Conservation (phyloP, 2,329 filamentous ascomycete species). For the Aspergillus aculeatus region DNA sequence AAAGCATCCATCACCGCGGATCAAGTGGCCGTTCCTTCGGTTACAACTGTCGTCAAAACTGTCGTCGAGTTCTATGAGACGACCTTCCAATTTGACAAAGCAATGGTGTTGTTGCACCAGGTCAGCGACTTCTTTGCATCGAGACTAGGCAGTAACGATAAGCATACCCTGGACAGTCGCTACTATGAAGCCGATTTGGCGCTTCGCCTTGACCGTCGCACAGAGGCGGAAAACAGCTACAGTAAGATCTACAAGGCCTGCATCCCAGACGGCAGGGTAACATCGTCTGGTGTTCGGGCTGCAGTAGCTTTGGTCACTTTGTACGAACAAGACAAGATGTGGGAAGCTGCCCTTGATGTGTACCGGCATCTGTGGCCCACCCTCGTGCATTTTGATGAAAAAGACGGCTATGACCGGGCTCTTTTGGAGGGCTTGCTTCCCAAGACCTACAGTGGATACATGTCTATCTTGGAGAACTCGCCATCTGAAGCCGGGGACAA, state of each 20-base stretch:
- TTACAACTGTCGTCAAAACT: slow-evolving; percentile 34
- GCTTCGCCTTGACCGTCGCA: slow-evolving; percentile 40
- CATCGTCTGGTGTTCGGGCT: slow-evolving; percentile 48
- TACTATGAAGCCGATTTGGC: slow-evolving; percentile 50
- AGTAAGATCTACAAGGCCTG: slow-evolving; percentile 45
- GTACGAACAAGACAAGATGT: slow-evolving; percentile 48
- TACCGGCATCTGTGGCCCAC: slow-evolving; percentile 51
- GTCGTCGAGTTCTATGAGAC: slow-evolving; percentile 40
- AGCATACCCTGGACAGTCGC: slow-evolving; percentile 48
- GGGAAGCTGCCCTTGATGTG: slow-evolving; percentile 48
- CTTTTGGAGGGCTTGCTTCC: slow-evolving; percentile 44
- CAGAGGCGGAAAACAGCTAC: slow-evolving; percentile 43
- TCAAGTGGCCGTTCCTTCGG: slow-evolving; percentile 31
- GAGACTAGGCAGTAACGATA: slow-evolving; percentile 39
- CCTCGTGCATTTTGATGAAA: slow-evolving; percentile 44
- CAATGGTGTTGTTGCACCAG: slow-evolving; percentile 30
- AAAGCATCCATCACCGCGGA: slow-evolving; percentile 32
- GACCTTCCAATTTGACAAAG: slow-evolving; percentile 37
- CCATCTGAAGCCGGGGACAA: slow-evolving; percentile 43
- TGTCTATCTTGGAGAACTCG: slow-evolving; percentile 47
- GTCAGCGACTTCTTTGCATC: slow-evolving; percentile 33
- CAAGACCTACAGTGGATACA: slow-evolving; percentile 50
- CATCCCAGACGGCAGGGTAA: slow-evolving; percentile 27
- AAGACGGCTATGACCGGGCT: slow-evolving; percentile 37
- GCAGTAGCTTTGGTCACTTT: slow-evolving; percentile 46